Evolutionary conservation across 352 stramenopile species (phyloP), one percentile per base, ranked within the genome.

Genomic region (Phytophthora syringae): DNA sequence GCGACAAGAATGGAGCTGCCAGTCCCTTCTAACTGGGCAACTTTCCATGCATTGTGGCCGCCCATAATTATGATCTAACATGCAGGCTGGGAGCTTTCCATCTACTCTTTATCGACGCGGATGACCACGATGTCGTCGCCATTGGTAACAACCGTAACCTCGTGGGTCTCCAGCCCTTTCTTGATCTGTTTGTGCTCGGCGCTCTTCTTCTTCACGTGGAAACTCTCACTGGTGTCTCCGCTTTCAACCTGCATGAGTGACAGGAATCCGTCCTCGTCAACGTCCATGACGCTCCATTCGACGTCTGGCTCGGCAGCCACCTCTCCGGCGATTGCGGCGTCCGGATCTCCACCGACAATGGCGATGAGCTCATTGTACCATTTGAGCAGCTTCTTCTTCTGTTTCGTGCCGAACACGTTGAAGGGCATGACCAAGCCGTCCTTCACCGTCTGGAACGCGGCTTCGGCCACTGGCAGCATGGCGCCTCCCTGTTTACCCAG

Each of bases 301-400:
- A 86, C 49, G 21, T 52, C 62, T 36, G 60, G 32, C 5, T 56
- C 22, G 11, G 18, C 49, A 20, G 42, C 61, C n/a, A 49, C 54
- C 16, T 71, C 64, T 10, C 47, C 66, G 40, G 68, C 45, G 22
- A 49, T 58, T 1, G 65, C 53, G 0, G 60, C 66, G 40, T 88
- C 82, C 7, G 68, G 72, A 43, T 90, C 81, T 45, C 68, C 68
- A 7, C 77, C 79, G 1, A 87, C 74, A 40, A 85, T 53, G 24
- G 62, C 71, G 36, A 93, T 89, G 47, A 93, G 74, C 52, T 95
- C 85, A 44, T 93, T 93, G 77, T 94, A 88, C 83, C 86, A 92
- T 51, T 95, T 95, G 24, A 95, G 55, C 39, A 94, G 67, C 16
- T 67, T 76, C 51, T 93, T 94, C 69, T 95, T 94, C 47, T 94